phyloP scores from a whole-genome alignment of 169 alveolate species.

The Fabrea salina region DNA sequence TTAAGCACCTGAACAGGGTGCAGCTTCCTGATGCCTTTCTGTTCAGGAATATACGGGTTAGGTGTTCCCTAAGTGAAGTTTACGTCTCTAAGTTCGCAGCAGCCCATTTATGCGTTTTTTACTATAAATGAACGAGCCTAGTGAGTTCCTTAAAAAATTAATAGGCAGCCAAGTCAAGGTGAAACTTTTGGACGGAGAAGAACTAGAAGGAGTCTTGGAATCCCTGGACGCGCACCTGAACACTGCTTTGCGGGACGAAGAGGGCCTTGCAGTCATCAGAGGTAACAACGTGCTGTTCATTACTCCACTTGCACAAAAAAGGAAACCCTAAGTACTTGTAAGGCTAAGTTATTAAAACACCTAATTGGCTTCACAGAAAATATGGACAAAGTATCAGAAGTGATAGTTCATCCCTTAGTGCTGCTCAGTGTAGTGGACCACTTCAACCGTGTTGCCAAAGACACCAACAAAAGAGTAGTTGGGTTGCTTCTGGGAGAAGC shows the following conservation, averaged over 20 bases:
- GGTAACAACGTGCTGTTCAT: neutral
- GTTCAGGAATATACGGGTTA: too few species aligned
- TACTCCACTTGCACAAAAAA: too few species aligned
- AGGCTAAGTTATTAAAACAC: too few species aligned
- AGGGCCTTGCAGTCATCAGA: neutral
- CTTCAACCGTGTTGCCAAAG: constrained; percentile 95
- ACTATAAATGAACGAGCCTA: too few species aligned
- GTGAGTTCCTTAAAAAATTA: neutral
- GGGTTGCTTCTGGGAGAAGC: constrained; percentile 98
- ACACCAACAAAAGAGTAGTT: constrained; percentile 95
- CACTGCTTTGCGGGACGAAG: neutral
- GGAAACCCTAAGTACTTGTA: too few species aligned
- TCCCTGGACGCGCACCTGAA: neutral
- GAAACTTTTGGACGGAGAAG: neutral
- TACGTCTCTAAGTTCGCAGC: too few species aligned
- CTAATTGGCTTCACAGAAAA: neutral
- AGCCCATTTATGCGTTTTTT: too few species aligned
- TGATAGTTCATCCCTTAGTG: constrained; percentile 96
- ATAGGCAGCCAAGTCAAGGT: neutral
- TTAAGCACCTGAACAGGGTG: too few species aligned
- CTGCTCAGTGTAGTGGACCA: constrained; percentile 98
- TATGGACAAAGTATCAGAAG: constrained; percentile 38
- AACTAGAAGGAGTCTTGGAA: neutral
- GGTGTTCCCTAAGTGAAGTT: too few species aligned
- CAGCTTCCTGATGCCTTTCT: too few species aligned